phyloP scores from a whole-genome alignment of 169 alveolate genomes.

The Plasmodium berghei region DNA sequence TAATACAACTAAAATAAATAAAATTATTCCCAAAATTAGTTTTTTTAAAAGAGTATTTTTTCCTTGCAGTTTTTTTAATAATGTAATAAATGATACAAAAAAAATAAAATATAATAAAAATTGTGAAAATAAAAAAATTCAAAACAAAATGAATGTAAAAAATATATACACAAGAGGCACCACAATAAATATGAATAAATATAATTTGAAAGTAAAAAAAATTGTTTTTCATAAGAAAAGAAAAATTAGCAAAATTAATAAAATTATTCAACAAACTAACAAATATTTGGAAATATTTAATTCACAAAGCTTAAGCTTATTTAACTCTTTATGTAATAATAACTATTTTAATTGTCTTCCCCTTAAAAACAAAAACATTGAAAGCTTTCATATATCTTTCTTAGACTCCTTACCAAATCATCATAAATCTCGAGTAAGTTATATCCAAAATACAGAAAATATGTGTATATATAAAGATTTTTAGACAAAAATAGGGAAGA shows the following conservation, averaged over 20 bases:
- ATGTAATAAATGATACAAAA: not conserved
- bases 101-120: not conserved
- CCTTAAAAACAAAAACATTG: conserved; percentile 58
- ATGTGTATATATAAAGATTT: conserved; percentile 64
- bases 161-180: no score
- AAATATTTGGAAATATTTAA: conserved; percentile 1
- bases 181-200: not conserved
- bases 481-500: not conserved
- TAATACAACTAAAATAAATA: not conserved
- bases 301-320: not conserved
- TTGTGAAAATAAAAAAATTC: not conserved
- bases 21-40: conserved; percentile 23
- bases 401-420: conserved; percentile 16
- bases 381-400: conserved; percentile 72
- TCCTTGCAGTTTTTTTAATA: conserved; percentile 3
- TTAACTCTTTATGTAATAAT: conserved; percentile 2
- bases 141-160: no score
- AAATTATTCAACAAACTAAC: not conserved
- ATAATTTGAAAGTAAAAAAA: conserved; percentile 51
- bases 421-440: conserved; percentile 8
- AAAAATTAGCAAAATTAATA: conserved; percentile 1
- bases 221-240: conserved; percentile 9
- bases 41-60: conserved; percentile 13
- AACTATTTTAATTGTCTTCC: conserved; percentile 17
- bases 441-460: conserved; percentile 34